Percentiles rank a stretch among this genome's conserved stretches.
These are phyloP conservation scores for Amylostereum chailletii DNA, from an alignment of 1,284 basidiomycete genomes.

Conservation along the genomic window DNA sequence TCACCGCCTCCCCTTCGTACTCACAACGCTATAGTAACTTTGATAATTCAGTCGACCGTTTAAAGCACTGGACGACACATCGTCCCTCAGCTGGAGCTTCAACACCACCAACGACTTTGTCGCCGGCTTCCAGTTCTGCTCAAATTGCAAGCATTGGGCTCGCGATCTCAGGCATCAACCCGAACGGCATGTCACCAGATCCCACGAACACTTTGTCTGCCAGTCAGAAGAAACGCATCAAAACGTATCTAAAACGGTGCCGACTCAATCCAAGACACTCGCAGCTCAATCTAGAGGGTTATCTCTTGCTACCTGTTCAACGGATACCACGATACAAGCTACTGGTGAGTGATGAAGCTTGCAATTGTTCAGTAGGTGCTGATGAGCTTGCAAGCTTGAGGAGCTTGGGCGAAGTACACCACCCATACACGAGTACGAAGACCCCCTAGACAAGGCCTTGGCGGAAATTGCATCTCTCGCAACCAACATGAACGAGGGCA, in stretches of 20 bases:
- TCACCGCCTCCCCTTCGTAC: slow-evolving; percentile 7
- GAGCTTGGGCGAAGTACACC: slow-evolving; percentile 79
- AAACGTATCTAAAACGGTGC: slow-evolving; percentile 79
- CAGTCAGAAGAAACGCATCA: slow-evolving; percentile 81
- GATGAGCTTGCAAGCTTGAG: slow-evolving; percentile 49
- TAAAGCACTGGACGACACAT: slow-evolving; percentile 76
- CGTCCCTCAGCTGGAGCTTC: slow-evolving; percentile 29
- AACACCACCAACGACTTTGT: slow-evolving; percentile 36
- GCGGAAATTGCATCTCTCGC: slow-evolving; percentile 82
- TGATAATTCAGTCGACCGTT: slow-evolving; percentile 81
- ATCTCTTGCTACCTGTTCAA: slow-evolving; percentile 91
- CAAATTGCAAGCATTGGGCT: slow-evolving; percentile 58
- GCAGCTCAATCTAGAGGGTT: slow-evolving; percentile 95
- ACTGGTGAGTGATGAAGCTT: slow-evolving; percentile 44
- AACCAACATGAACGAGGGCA: slow-evolving; percentile 94
- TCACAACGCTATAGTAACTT: slow-evolving; percentile 57
- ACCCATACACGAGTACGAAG: slow-evolving; percentile 61
- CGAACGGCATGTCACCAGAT: slow-evolving; percentile 36
- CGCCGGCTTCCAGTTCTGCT: slow-evolving; percentile 51
- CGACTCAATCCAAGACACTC: slow-evolving; percentile 83
- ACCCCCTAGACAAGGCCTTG: slow-evolving; percentile 81
- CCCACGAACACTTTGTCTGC: slow-evolving; percentile 37
- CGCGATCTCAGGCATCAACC: slow-evolving; percentile 47
- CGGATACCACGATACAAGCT: slow-evolving; percentile 93
- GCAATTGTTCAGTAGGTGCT: not conserved